Conservation (phyloP, 2,329 filamentous ascomycete species). For the Rasamsonia emersonii region DNA sequence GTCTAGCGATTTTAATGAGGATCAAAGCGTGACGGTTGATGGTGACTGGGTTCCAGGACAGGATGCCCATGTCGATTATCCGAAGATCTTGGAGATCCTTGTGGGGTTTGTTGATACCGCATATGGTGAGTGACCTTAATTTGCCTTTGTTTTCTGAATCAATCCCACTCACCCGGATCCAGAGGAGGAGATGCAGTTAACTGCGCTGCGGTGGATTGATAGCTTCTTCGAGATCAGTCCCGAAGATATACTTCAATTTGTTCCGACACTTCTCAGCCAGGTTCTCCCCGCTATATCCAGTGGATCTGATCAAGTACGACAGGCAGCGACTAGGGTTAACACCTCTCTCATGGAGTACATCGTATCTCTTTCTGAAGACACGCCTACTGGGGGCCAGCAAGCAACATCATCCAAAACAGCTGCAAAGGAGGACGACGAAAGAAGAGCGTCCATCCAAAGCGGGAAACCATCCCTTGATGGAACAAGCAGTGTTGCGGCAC, state of each 20-base stretch:
- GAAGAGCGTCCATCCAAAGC: conserved; percentile 35
- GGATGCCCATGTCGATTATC: conserved; percentile 89
- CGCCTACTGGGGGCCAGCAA: conserved; percentile 31
- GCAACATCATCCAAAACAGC: conserved; percentile 33
- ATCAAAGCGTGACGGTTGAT: conserved; percentile 53
- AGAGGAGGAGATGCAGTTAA: conserved; percentile 88
- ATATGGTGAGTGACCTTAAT: conserved; percentile 44
- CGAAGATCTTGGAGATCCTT: conserved; percentile 83
- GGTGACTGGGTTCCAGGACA: conserved; percentile 97
- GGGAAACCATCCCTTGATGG: conserved; percentile 19
- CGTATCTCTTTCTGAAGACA: conserved; percentile 74
- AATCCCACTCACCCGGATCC: too few species aligned
- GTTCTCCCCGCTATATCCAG: conserved; percentile 92
- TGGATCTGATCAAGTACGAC: conserved; percentile 77
- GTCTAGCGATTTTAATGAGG: conserved; percentile 45
- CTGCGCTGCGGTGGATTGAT: conserved; percentile 89
- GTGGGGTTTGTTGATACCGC: conserved; percentile 81
- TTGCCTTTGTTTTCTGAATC: conserved; percentile 12
- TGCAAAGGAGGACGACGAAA: conserved; percentile 28
- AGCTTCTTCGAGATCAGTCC: conserved; percentile 95
- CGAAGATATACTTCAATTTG: conserved; percentile 90
- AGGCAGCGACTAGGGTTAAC: conserved; percentile 84
- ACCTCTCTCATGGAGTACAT: conserved; percentile 89
- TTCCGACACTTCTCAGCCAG: conserved; percentile 82
- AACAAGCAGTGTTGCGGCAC: conserved; percentile 35